Evolutionary conservation across 805 yeast genomes (phyloP), one percentile per base, ranked within the genome.

Genomic region (Lipomyces kockii): DNA sequence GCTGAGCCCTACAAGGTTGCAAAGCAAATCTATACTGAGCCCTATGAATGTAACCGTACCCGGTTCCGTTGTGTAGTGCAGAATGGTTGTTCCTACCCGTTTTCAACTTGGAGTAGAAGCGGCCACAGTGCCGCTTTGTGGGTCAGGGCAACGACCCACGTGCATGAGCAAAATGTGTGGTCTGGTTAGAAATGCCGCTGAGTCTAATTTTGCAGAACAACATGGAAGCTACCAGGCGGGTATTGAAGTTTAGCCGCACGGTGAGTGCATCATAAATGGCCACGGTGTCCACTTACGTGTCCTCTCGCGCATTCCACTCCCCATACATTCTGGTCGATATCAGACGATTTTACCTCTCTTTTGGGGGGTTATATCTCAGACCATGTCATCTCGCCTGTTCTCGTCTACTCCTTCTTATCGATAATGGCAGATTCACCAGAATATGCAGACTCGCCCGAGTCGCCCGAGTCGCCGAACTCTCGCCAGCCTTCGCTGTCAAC

Each of bases 271-370:
- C 22, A 43, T 43, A 43, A 43, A 17, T 43, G 37, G 64, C 60
- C 64, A 61, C 58, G 49, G 64, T 61, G 64, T 49, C 64, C 64
- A 27, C 64, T 61, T 61, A 27, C 34, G 39, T 20, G 46, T 43
- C 55, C 60, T 59, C 56, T 55, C 64, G 49, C 60, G 59, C 39
- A 57, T 25, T 55, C 58, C 52, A 54, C 20, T 17, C 14, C 56
- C 27, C 27, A 25, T 25, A 25, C 27, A 20, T 1, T 17, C 35
- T 12, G 32, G 39, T 12, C 39, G 39, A 12, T 12, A 8, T n/a
- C 22, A 29, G 35, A 27, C n/a, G n/a, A 25, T 11, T 32, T 32
- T 7, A 11, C 58, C 58, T 25, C 35, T 54, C 37, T 29, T n/a
- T 17, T 17, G 58, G 27, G 25, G 22, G 58, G 11, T 1, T 54